Evolutionary conservation across 2,329 filamentous ascomycete genomes (phyloP).

Genomic region (Xylogone sp.): DNA sequence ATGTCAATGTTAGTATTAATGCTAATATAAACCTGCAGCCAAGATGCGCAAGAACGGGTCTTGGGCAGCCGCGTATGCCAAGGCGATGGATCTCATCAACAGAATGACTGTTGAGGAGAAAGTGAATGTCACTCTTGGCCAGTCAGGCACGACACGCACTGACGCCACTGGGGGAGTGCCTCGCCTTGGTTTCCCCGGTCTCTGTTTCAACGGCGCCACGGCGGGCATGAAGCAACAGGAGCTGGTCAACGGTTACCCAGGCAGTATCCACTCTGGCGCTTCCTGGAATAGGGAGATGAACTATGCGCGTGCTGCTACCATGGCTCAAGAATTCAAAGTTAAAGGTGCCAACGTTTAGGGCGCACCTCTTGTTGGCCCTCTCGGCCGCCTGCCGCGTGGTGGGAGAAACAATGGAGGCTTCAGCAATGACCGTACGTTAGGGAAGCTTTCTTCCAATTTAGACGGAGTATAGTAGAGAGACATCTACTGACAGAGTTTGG

Average conservation of each 20-base stretch:
- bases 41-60: not conserved
- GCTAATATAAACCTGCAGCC: not conserved
- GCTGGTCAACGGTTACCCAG: constrained; percentile 61
- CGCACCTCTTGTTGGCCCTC: constrained; percentile 56
- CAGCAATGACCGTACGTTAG: too few relatives aligned
- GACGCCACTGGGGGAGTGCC: constrained; percentile 20
- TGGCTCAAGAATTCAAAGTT: constrained; percentile 70
- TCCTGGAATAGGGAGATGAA: constrained; percentile 74
- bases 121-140: constrained; percentile 35
- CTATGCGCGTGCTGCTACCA: constrained; percentile 63
- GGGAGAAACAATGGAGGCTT: constrained; percentile 64
- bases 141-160: constrained; percentile 13
- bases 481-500: too few relatives aligned
- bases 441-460: too few relatives aligned
- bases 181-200: constrained; percentile 18
- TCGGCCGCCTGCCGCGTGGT: constrained; percentile 62
- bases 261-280: constrained; percentile 59
- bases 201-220: constrained; percentile 25
- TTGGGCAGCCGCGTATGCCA: constrained; percentile 67
- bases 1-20: too few relatives aligned
- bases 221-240: constrained; percentile 36
- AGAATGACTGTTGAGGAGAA: constrained; percentile 77
- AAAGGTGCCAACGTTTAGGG: constrained; percentile 79
- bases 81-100: constrained; percentile 63
- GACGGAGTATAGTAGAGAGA: too few relatives aligned